Conservation (phyloP, 345 rosid genomes). For the Brassica rapa region DNA sequence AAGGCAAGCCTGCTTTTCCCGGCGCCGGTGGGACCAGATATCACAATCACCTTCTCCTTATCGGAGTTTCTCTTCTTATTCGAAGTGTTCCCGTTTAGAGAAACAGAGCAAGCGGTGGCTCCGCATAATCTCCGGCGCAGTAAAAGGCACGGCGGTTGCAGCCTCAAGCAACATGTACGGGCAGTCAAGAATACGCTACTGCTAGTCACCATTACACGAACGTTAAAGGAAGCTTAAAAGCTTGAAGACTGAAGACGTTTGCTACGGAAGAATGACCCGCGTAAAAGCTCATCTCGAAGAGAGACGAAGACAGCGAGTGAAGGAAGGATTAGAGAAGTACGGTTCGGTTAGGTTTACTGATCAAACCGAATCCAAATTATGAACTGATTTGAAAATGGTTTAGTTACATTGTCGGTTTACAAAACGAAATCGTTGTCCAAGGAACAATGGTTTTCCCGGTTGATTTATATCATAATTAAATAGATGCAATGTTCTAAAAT, state of each 20-base stretch:
- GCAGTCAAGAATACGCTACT: conserved; percentile 43
- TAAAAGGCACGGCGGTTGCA: conserved; percentile 33
- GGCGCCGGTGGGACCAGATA: conserved; percentile 92
- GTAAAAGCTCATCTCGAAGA: conserved; percentile 9
- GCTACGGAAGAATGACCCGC: not conserved
- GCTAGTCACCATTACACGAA: too few relatives aligned
- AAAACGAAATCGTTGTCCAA: not conserved
- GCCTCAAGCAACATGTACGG: conserved; percentile 52
- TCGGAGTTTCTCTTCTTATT: conserved; percentile 11
- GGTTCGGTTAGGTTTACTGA: conserved; percentile 32
- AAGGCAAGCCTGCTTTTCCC: conserved; percentile 85
- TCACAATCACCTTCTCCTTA: conserved; percentile 73
- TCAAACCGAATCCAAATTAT: conserved; percentile 1
- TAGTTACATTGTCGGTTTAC: not conserved
- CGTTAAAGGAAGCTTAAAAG: too few relatives aligned
- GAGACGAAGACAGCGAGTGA: conserved; percentile 17
- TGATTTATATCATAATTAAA: not conserved
- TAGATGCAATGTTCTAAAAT: too few relatives aligned
- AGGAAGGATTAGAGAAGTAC: conserved; percentile 18
- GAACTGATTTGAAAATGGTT: conserved; percentile 7
- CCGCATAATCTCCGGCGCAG: conserved; percentile 44
- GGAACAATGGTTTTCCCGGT: not conserved
- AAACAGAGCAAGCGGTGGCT: conserved; percentile 41
- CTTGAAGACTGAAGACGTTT: not conserved
- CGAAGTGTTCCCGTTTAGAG: not conserved